Evolutionary conservation across 768 basidiomycete genomes (phyloP).

Genomic region (Boletus pseudopeckii): DNA sequence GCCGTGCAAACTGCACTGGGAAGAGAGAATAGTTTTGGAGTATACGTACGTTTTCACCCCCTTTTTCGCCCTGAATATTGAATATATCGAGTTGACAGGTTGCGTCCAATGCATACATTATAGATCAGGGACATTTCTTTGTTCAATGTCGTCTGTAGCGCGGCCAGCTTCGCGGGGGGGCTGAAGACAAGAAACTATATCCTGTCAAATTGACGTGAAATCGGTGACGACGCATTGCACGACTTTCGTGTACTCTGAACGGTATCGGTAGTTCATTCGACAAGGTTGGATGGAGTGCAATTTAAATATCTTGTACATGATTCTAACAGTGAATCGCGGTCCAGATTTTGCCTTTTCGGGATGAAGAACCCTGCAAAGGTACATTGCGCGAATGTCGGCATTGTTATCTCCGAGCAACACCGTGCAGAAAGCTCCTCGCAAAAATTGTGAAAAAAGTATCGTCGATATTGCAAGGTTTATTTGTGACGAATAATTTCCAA

Average conservation of each 20-base stretch:
- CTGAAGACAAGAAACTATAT: too few relatives aligned
- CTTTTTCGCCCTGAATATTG: neutral
- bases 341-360: neutral
- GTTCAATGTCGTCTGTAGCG: neutral
- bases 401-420: slow-evolving; percentile 9
- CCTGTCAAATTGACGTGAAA: too few relatives aligned
- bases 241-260: too few relatives aligned
- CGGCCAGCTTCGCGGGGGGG: too few relatives aligned
- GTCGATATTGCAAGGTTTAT: neutral
- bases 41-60: too few relatives aligned
- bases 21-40: too few relatives aligned
- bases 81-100: neutral
- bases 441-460: neutral
- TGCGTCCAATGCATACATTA: neutral
- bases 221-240: too few relatives aligned
- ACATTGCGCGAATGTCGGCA: slow-evolving; percentile 16
- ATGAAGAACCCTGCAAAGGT: neutral
- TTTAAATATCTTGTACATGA: too few relatives aligned
- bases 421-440: neutral
- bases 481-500: too few relatives aligned
- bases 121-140: neutral
- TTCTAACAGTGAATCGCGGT: too few relatives aligned
- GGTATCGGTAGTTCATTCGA: neutral
- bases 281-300: neutral
- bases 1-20: neutral